Evolutionary conservation across 2,329 filamentous ascomycete genomes (phyloP).

Genomic region (Dactylellina drechsleri): DNA sequence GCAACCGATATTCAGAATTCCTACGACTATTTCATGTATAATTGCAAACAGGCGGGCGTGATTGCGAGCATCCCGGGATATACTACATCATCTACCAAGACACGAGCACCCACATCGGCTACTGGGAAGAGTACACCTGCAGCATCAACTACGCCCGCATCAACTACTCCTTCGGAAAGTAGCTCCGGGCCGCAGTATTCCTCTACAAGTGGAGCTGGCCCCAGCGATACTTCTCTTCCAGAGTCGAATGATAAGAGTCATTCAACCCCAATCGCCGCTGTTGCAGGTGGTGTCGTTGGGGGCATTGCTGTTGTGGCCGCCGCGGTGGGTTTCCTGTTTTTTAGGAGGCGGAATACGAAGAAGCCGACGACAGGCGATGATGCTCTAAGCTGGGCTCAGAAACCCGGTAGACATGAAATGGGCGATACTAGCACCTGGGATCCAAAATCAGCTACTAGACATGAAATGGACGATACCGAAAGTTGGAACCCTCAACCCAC

Average conservation of each 20-base stretch:
- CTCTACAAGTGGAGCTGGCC: conserved; percentile 1
- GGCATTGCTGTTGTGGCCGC: conserved; percentile 4
- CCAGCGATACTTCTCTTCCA: conserved; percentile 9
- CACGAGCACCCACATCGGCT: not conserved
- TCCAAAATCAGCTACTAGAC: not conserved
- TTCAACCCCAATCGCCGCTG: conserved; percentile 12
- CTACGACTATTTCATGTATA: conserved; percentile 5
- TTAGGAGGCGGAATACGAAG: not conserved
- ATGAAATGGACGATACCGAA: not conserved
- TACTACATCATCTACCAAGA: conserved; percentile 3
- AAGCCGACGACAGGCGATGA: not conserved
- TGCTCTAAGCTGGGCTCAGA: not conserved
- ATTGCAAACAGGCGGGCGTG: not conserved
- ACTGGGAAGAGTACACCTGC: not conserved
- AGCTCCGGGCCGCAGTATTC: not conserved
- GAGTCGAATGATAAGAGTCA: not conserved
- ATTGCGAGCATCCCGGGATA: conserved; percentile 3
- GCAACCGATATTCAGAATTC: not conserved
- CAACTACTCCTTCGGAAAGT: not conserved
- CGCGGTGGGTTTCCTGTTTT: not conserved
- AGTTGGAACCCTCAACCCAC: not conserved
- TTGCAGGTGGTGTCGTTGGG: conserved; percentile 18
- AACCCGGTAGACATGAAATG: conserved; percentile 1
- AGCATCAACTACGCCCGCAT: not conserved
- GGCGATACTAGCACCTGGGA: not conserved